These are phyloP conservation scores for Aspergillus ustus DNA, from an alignment of 2,329 filamentous ascomycete genomes.

Conservation along the genomic window DNA sequence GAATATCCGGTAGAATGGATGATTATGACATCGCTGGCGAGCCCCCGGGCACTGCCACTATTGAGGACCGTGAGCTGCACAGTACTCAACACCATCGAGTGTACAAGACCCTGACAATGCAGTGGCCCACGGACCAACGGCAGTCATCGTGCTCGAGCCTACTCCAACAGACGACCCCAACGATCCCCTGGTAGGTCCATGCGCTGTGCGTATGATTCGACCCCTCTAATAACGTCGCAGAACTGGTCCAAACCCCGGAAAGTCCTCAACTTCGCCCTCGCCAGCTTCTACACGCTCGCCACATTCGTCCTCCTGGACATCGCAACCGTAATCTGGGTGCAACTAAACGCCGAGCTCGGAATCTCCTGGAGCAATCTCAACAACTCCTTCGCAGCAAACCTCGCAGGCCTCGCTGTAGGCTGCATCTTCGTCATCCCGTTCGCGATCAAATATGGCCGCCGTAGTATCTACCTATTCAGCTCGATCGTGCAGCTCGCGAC, in stretches of 20 bases:
- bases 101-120: no score
- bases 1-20: no score
- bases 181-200: conserved; percentile 22
- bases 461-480: conserved; percentile 11
- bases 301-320: conserved; percentile 6
- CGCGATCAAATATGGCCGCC: conserved; percentile 19
- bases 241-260: conserved; percentile 21
- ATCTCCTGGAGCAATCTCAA: conserved; percentile 17
- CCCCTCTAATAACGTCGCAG: background rate
- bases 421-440: conserved; percentile 22
- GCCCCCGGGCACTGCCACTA: no score
- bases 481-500: background rate
- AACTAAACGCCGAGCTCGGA: conserved; percentile 16
- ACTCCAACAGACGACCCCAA: conserved; percentile 28
- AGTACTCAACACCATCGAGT: no score
- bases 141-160: conserved; percentile 18
- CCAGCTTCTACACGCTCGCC: conserved; percentile 17
- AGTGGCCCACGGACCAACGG: no score
- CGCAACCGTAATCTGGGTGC: conserved; percentile 15
- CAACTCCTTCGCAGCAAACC: conserved; percentile 11
- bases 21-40: no score
- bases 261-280: conserved; percentile 12
- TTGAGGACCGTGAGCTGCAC: no score
- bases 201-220: no score
- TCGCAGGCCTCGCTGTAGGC: conserved; percentile 17